Evolutionary conservation across 495 filamentous ascomycete species (phyloP).

Genomic region (Aeminium ludgeri): DNA sequence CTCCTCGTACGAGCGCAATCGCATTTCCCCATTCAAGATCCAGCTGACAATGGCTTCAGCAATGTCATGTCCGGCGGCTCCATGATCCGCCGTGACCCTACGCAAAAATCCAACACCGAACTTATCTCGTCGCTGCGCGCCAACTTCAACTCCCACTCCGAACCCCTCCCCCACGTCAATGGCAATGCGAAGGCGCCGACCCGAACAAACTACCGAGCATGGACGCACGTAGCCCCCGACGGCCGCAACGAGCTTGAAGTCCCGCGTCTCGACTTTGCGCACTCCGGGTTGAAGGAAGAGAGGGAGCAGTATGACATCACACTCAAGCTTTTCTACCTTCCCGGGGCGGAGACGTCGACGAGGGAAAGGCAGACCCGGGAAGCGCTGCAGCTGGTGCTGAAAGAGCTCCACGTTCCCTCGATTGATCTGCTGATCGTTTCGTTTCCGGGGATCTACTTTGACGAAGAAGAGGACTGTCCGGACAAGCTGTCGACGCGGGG

Average conservation of each 20-base stretch:
- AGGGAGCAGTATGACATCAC: slow-evolving; percentile 77
- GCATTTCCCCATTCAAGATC: slow-evolving; percentile 5
- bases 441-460: slow-evolving; percentile 84
- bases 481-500: slow-evolving; percentile 25
- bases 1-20: slow-evolving; percentile 47
- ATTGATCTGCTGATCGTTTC: slow-evolving; percentile 86
- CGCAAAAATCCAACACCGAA: slow-evolving; percentile 72
- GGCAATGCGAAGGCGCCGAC: slow-evolving; percentile 1
- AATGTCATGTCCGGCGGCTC: slow-evolving; percentile 77
- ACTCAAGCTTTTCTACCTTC: slow-evolving; percentile 82
- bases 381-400: slow-evolving; percentile 61
- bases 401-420: slow-evolving; percentile 52
- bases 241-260: slow-evolving; percentile 48
- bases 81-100: slow-evolving; percentile 57
- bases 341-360: slow-evolving; percentile 36
- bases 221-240: slow-evolving; percentile 37
- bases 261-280: slow-evolving; percentile 56
- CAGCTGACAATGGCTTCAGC: slow-evolving; percentile 28
- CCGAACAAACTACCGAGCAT: slow-evolving; percentile 27
- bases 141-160: slow-evolving; percentile 45
- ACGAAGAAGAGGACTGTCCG: slow-evolving; percentile 55
- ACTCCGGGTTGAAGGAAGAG: slow-evolving; percentile 57
- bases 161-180: slow-evolving; percentile 8
- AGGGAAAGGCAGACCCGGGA: slow-evolving; percentile 52
- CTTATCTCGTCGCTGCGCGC: slow-evolving; percentile 67